Evolutionary conservation across 2,329 filamentous ascomycete species (phyloP).

Genomic region (Davidsoniella neocaledoniae): DNA sequence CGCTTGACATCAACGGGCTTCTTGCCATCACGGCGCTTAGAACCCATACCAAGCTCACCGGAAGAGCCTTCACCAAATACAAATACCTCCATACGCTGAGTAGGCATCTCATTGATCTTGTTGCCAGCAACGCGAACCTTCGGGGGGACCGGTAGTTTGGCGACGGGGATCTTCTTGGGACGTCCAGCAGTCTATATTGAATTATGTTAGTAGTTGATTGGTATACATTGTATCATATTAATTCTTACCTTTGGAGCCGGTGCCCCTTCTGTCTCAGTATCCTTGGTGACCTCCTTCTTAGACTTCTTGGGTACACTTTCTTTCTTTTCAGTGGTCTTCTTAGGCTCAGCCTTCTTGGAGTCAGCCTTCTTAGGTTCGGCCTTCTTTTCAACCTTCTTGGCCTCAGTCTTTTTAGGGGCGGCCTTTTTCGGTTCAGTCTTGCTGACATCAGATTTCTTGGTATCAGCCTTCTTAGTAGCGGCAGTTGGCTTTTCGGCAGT

Average conservation of each 20-base stretch:
- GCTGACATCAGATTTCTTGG: constrained; percentile 14
- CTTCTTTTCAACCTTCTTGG: constrained; percentile 8
- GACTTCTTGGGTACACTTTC: constrained; percentile 35
- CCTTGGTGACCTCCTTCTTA: constrained; percentile 7
- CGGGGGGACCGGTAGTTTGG: constrained; percentile 10
- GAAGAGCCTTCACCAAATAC: constrained; percentile 66
- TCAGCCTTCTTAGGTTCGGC: constrained; percentile 28
- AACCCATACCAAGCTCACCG: constrained; percentile 71
- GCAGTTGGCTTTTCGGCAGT: constrained; percentile 1
- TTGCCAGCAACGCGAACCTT: constrained; percentile 34
- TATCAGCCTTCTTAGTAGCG: constrained; percentile 14
- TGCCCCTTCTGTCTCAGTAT: constrained; percentile 15
- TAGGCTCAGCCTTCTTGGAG: constrained; percentile 22
- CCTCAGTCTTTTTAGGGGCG: constrained; percentile 14
- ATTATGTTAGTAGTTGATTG: background rate
- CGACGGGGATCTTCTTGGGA: constrained; percentile 25
- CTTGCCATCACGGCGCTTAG: constrained; percentile 42
- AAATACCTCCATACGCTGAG: constrained; percentile 51
- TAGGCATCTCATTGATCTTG: constrained; percentile 51
- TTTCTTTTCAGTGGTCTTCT: constrained; percentile 24
- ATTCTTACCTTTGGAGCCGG: constrained; percentile 13
- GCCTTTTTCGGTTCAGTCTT: constrained; percentile 13
- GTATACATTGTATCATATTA: constrained; percentile 2
- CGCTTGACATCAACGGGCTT: constrained; percentile 61
- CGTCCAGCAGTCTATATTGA: constrained; percentile 8